Percentiles rank a stretch among this genome's conserved stretches.
Conservation (phyloP, 345 rosid genomes). For the Gossypium ekmanianum region DNA sequence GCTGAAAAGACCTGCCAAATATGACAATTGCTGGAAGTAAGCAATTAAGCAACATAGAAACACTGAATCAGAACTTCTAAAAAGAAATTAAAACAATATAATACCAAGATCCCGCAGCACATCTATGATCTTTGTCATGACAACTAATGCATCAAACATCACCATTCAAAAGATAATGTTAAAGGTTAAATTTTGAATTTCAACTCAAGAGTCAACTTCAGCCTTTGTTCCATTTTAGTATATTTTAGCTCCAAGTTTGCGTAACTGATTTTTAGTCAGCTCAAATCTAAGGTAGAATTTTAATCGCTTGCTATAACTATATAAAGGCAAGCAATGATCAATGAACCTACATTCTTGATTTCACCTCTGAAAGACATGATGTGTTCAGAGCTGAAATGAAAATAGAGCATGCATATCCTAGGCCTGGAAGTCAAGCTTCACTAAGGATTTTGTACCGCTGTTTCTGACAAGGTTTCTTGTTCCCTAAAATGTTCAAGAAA, state of each 20-base stretch:
- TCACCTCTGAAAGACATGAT: background rate
- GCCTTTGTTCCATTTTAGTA: background rate
- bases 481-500: background rate
- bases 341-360: background rate
- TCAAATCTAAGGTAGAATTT: background rate
- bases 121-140: background rate
- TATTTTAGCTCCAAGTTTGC: background rate
- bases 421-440: background rate
- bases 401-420: background rate
- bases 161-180: background rate
- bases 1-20: slow-evolving; percentile 85
- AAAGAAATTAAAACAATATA: background rate
- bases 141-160: background rate
- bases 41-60: background rate
- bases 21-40: background rate
- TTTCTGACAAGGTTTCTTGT: background rate
- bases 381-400: slow-evolving; percentile 3
- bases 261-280: background rate
- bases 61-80: background rate
- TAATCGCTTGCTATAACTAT: background rate
- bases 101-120: background rate
- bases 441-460: background rate
- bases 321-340: background rate
- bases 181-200: background rate
- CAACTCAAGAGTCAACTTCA: slow-evolving; percentile 1